phyloP scores from a whole-genome alignment of 805 yeast species.

The Spencermartinsiella europaea region DNA sequence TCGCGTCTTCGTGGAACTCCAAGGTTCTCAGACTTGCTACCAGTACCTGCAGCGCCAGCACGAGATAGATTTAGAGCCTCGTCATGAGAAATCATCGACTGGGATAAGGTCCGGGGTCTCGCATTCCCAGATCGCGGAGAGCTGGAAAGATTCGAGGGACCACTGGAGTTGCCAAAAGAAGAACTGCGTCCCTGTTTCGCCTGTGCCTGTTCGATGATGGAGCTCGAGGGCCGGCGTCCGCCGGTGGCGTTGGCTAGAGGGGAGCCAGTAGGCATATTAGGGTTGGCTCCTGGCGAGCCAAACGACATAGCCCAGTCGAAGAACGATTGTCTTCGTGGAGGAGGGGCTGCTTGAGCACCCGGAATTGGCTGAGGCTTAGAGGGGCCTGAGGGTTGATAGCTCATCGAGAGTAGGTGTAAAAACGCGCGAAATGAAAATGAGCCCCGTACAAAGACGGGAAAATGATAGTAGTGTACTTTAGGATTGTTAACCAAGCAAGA shows the following conservation, averaged over 20 bases:
- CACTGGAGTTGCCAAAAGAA: background rate
- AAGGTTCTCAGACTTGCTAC: background rate
- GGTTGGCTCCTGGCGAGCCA: background rate
- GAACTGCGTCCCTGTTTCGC: background rate
- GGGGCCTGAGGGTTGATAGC: background rate
- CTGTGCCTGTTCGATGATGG: background rate
- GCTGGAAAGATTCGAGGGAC: background rate
- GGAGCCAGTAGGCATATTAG: background rate
- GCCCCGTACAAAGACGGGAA: too few relatives aligned
- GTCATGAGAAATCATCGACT: constrained; percentile 29
- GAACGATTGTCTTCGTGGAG: background rate
- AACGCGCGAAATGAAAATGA: too few relatives aligned
- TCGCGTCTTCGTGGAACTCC: constrained; percentile 5
- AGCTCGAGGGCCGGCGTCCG: background rate
- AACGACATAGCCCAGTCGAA: background rate
- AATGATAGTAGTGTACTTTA: too few relatives aligned
- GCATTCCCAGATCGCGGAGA: background rate
- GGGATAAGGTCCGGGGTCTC: constrained; percentile 23
- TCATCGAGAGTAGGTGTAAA: too few relatives aligned
- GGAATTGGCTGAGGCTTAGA: constrained; percentile 1
- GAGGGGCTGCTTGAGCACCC: background rate
- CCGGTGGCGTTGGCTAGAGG: background rate
- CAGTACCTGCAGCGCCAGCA: constrained; percentile 18
- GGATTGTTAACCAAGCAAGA: too few relatives aligned
- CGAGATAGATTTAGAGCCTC: constrained; percentile 35